Percentiles rank a stretch among this genome's conserved stretches.
Evolutionary conservation across 805 yeast genomes (phyloP).

Genomic region (Candida takata): DNA sequence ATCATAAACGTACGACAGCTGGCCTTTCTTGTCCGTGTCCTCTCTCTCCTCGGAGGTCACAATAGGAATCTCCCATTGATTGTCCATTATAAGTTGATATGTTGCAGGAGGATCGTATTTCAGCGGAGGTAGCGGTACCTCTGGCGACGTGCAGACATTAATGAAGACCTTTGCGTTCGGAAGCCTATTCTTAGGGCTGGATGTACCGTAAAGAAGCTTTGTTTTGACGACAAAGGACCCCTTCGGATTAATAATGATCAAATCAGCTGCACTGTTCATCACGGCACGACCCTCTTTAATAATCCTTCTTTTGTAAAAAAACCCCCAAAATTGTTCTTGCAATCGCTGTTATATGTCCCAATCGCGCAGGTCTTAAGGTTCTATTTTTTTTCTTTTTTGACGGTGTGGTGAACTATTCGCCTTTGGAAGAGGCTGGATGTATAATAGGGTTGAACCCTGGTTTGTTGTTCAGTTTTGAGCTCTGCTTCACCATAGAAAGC

Average conservation of each 20-base stretch:
- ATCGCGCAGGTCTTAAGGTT: too few species aligned
- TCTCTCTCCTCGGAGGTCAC: slow-evolving; percentile 50
- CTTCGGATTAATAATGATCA: slow-evolving; percentile 37
- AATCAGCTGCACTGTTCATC: slow-evolving; percentile 11
- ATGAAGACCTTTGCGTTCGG: slow-evolving; percentile 61
- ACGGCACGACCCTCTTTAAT: too few species aligned
- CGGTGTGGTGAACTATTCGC: too few species aligned
- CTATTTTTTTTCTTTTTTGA: too few species aligned
- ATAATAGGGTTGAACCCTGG: too few species aligned
- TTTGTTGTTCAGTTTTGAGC: too few species aligned
- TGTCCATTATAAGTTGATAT: slow-evolving; percentile 56
- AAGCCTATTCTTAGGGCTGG: slow-evolving; percentile 23
- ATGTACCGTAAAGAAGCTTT: slow-evolving; percentile 24
- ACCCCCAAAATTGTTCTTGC: too few species aligned
- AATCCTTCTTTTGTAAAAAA: too few species aligned
- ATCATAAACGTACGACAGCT: slow-evolving; percentile 59
- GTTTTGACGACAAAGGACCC: slow-evolving; percentile 76
- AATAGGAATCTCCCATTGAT: slow-evolving; percentile 83
- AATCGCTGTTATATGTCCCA: too few species aligned
- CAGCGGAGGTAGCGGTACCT: slow-evolving; percentile 57
- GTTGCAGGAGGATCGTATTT: slow-evolving; percentile 50
- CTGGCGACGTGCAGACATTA: slow-evolving; percentile 61
- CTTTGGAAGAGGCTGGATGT: too few species aligned
- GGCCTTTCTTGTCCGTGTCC: slow-evolving; percentile 66
- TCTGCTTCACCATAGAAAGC: too few species aligned